Base-by-base conservation (phyloP, 2,329 filamentous ascomycete genomes). In the Colletotrichum incanum region DNA sequence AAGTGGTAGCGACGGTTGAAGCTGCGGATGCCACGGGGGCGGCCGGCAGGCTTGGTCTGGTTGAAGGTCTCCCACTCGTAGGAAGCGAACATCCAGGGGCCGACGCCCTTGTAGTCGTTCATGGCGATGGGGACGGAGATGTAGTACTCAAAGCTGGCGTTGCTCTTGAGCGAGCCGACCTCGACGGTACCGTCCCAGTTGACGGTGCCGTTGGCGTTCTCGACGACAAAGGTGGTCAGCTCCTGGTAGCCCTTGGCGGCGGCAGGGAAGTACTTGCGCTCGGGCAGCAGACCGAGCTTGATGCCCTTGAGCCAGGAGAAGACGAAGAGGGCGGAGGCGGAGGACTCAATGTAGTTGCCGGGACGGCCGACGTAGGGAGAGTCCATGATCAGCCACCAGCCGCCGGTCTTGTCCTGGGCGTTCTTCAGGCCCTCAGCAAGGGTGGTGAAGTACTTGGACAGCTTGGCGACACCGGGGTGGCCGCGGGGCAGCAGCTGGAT, bases 321-420 rank as follows among this genome's bases (percentile, higher is more conserved):
- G 1, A 84, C 83, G 75, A 90, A 91, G 85, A 91, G 89, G 3
- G 88, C 88, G 2, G 86, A 87, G 16, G 85, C 89, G 28, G 87
- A 89, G 45, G 86, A 88, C 80, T 92, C 88, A 56, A 91, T 86
- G 78, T 89, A 92, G 78, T 92, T 91, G 9, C 87, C 88, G 55
- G 84, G 74, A 56, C 78, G 75, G 2, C 83, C 85, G 0, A 85
- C 82, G 67, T 87, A 85, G 43, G 83, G 78, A 65, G 84, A 81
- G 75, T 85, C 85, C 84, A 91, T 88, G 60, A 91, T 81, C 67
- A 90, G 81, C 86, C 87, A 91, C 88, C 89, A 91, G 23, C 86
- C 88, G 0, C 88, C 87, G 1, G 74, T 75, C 12, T 76, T 74
- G 71, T 87, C 85, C 37, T 84, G 84, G 0, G 83, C 80, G 18